Conservation (phyloP, 805 yeast genomes). For the Blastobotrys parvus region DNA sequence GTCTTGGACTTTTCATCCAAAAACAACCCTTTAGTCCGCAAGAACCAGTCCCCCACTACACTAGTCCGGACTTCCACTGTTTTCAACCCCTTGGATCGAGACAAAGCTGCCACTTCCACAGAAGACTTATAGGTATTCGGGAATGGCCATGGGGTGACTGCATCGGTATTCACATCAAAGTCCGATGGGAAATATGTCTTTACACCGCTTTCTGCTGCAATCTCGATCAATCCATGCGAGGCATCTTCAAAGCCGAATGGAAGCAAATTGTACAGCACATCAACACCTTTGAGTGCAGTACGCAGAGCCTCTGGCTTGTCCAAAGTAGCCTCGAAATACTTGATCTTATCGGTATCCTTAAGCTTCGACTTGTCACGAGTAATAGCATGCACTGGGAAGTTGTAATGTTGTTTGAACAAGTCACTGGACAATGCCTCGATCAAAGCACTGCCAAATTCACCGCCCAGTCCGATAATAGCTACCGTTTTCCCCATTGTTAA, state of each 20-base stretch:
- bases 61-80: not conserved
- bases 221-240: conserved; percentile 31
- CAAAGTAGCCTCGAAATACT: conserved; percentile 9
- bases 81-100: not conserved
- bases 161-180: conserved; percentile 40
- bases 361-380: conserved; percentile 37
- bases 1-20: conserved; percentile 7
- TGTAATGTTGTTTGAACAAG: conserved; percentile 34
- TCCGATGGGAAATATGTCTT: conserved; percentile 53
- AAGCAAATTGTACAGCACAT: conserved; percentile 38
- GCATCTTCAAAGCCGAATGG: conserved; percentile 31
- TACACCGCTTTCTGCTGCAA: conserved; percentile 36
- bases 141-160: not conserved
- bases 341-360: conserved; percentile 18
- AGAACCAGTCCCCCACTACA: not conserved
- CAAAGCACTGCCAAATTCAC: not conserved
- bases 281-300: conserved; percentile 36
- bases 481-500: conserved; percentile 1
- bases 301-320: conserved; percentile 10
- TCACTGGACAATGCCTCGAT: conserved; percentile 4
- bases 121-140: not conserved
- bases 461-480: conserved; percentile 2
- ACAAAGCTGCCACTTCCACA: not conserved
- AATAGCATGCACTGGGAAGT: conserved; percentile 43
- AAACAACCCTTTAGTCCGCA: not conserved